phyloP scores from a whole-genome alignment of 2,329 filamentous ascomycete species.

The Sphaceloma murrayae region DNA sequence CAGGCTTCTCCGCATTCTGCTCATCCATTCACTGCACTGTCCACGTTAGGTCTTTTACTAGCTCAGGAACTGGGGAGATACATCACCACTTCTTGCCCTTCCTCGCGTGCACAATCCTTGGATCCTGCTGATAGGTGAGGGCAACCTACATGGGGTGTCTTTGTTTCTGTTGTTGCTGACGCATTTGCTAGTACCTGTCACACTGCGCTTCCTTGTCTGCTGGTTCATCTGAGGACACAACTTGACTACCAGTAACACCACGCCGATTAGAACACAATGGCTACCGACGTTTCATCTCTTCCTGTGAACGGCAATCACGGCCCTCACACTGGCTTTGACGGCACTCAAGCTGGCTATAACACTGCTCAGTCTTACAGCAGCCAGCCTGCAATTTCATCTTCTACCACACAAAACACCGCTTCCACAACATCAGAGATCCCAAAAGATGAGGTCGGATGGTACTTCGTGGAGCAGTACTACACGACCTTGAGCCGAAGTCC shows the following conservation, averaged over 20 bases:
- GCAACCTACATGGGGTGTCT: too few relatives aligned
- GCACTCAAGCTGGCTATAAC: conserved; percentile 26
- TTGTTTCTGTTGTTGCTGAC: too few relatives aligned
- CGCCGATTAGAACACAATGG: conserved; percentile 27
- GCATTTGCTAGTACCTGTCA: too few relatives aligned
- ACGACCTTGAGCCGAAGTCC: conserved; percentile 90
- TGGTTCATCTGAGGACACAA: not conserved
- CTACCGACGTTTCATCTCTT: conserved; percentile 31
- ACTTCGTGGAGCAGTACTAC: conserved; percentile 99
- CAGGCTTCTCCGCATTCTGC: not conserved
- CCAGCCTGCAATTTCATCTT: conserved; percentile 22
- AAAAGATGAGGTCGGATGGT: conserved; percentile 98
- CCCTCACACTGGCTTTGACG: conserved; percentile 34
- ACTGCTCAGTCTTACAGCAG: conserved; percentile 22
- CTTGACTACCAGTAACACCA: too few relatives aligned
- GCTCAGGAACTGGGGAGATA: not conserved
- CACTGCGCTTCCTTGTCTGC: too few relatives aligned
- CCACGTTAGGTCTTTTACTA: not conserved
- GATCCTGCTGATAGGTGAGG: not conserved
- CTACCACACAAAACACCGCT: conserved; percentile 19
- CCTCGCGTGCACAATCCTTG: not conserved
- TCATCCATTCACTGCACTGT: not conserved
- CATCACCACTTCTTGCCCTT: not conserved
- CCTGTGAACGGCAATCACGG: conserved; percentile 43
- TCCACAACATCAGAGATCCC: conserved; percentile 37